Base-by-base conservation (phyloP, 345 rosid genomes). In the Murraya paniculata region DNA sequence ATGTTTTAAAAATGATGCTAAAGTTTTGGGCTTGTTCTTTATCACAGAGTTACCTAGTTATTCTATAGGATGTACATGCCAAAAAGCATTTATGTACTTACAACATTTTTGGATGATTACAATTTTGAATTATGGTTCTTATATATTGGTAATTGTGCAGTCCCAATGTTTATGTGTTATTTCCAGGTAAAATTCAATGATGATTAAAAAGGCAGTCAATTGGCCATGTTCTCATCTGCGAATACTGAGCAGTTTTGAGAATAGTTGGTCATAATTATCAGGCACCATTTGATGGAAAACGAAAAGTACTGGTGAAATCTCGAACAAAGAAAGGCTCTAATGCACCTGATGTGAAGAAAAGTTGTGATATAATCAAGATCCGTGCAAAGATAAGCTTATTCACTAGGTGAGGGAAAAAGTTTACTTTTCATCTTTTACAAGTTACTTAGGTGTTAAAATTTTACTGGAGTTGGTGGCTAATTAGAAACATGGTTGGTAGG, bases 371-470 rank as follows among this genome's bases (percentile, higher is more conserved):
- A 64, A 74, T 83, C 30, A 25, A 61, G 81, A 83, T 83, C 58
- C 66, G 71, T 50, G 81, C 78, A 57, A 83, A 27, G 64, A 77
- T 39, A 80, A 36, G 76, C 71, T 80, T 80, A 64, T 83, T 56
- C 77, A 80, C 45, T 73, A 80, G 81, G 86, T 80, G 66, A 80
- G 83, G 67, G 5, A 35, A 16, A 72, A 57, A 13, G 5, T 36
- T 75, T 24, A 58, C 60, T 60, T 38, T 58, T 18, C n/a, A 31
- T 35, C 21, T 62, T 70, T 70, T 56, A 33, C 9, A 16, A 11
- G 21, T 25, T 48, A 57, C 64, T 36, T 13, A 39, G 36, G 9
- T 74, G 59, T 30, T 58, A 36, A 72, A 22, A n/a, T 55, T 27
- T 68, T 6, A 64, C 36, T 41, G 59, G 48, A 78, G 56, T 74